Evolutionary conservation across 768 basidiomycete species (phyloP).

Genomic region (Suillus luteus): DNA sequence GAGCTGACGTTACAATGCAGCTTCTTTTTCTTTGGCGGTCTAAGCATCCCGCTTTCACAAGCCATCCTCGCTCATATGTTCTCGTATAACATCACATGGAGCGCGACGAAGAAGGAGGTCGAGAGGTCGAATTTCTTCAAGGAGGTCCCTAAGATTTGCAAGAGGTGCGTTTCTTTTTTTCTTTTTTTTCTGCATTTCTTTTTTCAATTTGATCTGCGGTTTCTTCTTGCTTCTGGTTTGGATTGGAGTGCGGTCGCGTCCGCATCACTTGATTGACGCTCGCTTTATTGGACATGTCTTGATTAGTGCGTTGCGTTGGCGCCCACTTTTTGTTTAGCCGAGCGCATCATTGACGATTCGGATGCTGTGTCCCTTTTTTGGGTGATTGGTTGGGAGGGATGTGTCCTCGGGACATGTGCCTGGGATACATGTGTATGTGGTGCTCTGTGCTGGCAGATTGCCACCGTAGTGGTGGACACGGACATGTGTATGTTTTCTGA

Average conservation of each 20-base stretch:
- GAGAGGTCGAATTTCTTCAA: conserved; percentile 89
- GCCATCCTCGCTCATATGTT: conserved; percentile 58
- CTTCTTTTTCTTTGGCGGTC: conserved; percentile 59
- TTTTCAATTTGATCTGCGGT: background rate
- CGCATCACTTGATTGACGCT: background rate
- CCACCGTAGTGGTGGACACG: background rate
- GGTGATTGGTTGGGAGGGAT: background rate
- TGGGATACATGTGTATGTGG: background rate
- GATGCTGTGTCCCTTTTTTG: conserved; percentile 23
- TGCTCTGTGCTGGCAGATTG: background rate
- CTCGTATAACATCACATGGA: conserved; percentile 61
- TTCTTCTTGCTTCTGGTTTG: background rate
- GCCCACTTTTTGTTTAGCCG: background rate
- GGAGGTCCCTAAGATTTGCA: conserved; percentile 81
- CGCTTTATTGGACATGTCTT: background rate
- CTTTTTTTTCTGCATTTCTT: no score
- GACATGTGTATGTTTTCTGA: background rate
- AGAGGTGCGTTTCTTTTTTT: conserved; percentile 31
- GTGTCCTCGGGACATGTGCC: background rate
- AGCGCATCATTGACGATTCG: background rate
- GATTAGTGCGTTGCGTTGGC: conserved; percentile 32
- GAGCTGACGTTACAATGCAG: conserved; percentile 8
- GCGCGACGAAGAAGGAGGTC: conserved; percentile 76
- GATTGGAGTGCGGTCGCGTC: background rate
- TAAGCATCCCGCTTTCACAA: conserved; percentile 53